A percentile compares a stretch with the other conserved stretches of the same genome.
Conservation (phyloP, 225 moss, liverwort and hornwort genomes). For the Straminergon stramineum region DNA sequence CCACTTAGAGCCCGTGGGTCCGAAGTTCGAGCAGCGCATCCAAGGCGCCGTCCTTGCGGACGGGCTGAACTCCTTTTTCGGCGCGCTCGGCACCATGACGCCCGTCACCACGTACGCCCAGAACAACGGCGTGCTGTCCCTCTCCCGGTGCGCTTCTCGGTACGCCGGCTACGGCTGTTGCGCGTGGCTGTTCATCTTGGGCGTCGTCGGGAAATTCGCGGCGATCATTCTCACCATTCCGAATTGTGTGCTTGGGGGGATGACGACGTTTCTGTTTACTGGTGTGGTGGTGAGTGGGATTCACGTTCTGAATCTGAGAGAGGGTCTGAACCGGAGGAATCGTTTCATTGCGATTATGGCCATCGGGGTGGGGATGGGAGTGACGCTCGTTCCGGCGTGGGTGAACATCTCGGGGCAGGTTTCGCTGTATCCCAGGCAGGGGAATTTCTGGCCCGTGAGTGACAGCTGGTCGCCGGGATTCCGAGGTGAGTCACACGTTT, state of each 20-base stretch:
- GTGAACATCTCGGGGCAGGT: constrained; percentile 66
- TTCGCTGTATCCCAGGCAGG: constrained; percentile 42
- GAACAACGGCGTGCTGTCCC: constrained; percentile 88
- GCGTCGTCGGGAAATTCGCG: constrained; percentile 67
- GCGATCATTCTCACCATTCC: constrained; percentile 82
- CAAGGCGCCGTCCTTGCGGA: constrained; percentile 82
- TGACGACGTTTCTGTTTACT: constrained; percentile 87
- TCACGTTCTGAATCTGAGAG: constrained; percentile 50
- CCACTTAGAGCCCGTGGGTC: constrained; percentile 59
- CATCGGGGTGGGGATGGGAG: constrained; percentile 75
- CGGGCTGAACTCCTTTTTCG: constrained; percentile 68
- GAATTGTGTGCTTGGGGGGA: constrained; percentile 76
- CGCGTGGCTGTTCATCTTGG: constrained; percentile 65
- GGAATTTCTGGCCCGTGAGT: constrained; percentile 78
- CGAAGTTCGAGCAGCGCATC: constrained; percentile 49
- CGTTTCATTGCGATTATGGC: constrained; percentile 80
- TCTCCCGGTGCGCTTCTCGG: constrained; percentile 81
- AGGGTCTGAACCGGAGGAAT: constrained; percentile 48
- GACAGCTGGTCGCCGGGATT: constrained; percentile 52
- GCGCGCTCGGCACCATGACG: constrained; percentile 55
- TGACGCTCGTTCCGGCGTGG: constrained; percentile 77
- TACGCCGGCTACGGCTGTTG: constrained; percentile 79
- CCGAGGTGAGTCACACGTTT: constrained; percentile 39
- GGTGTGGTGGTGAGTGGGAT: constrained; percentile 82
- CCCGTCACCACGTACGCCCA: constrained; percentile 92